phyloP scores from a whole-genome alignment of 2,329 filamentous ascomycete genomes.

The Xylaria sp. region DNA sequence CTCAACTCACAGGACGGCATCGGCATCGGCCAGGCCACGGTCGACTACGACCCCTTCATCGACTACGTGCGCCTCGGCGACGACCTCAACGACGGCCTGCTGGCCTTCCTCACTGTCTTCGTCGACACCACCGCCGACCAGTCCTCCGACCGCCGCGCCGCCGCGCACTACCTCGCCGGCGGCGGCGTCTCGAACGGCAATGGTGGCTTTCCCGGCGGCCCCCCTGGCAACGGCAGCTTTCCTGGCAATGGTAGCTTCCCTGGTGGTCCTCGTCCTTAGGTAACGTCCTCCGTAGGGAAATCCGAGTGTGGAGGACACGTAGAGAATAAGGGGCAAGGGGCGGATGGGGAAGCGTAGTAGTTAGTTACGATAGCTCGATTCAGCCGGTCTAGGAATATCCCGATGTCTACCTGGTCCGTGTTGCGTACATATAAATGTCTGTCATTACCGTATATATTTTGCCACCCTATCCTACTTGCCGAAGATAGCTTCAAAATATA shows the following conservation, averaged over 20 bases:
- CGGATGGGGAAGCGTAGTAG: neutral
- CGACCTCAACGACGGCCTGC: slow-evolving; percentile 58
- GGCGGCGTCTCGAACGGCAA: slow-evolving; percentile 43
- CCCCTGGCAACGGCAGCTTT: neutral
- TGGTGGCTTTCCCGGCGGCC: slow-evolving; percentile 24
- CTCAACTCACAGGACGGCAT: slow-evolving; percentile 63
- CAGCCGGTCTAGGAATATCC: slow-evolving; percentile 2
- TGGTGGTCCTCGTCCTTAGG: slow-evolving; percentile 21
- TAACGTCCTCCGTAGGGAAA: neutral
- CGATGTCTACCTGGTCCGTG: neutral
- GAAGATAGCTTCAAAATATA: neutral
- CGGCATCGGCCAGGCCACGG: slow-evolving; percentile 59
- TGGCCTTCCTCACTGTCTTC: slow-evolving; percentile 63
- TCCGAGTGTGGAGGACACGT: too few species aligned
- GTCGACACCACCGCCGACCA: slow-evolving; percentile 54
- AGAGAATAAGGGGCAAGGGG: neutral
- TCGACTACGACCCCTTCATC: slow-evolving; percentile 64
- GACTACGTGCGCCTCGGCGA: slow-evolving; percentile 68
- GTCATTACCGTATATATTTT: slow-evolving; percentile 19
- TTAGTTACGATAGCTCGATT: neutral
- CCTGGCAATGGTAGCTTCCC: slow-evolving; percentile 10
- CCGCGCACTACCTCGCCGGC: slow-evolving; percentile 46
- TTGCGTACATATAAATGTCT: slow-evolving; percentile 22
- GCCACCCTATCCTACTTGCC: neutral
- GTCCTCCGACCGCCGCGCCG: slow-evolving; percentile 37